Evolutionary conservation across 176 grass and related monocot genomes (phyloP).

Genomic region (Eremochloa ophiuroides): DNA sequence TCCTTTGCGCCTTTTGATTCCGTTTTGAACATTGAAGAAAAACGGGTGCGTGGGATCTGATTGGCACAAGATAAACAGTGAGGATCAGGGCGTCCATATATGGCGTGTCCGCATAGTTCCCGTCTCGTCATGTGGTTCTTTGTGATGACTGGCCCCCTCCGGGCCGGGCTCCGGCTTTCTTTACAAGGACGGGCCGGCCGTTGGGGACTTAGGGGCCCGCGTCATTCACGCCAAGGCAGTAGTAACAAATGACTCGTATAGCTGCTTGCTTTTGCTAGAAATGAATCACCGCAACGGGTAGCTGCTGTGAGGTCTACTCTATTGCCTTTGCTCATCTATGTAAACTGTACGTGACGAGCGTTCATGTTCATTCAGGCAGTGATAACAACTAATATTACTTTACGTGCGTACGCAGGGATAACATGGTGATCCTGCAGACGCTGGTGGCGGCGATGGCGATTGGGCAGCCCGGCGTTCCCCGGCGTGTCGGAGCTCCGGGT

Average conservation of each 20-base stretch:
- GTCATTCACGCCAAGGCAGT: background rate
- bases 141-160: background rate
- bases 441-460: slow-evolving; percentile 42
- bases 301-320: no score
- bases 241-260: no score
- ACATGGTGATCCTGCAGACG: slow-evolving; percentile 73
- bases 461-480: slow-evolving; percentile 29
- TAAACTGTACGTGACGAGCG: no score
- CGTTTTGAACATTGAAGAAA: background rate
- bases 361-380: no score
- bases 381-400: no score
- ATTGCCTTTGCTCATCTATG: no score
- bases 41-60: background rate
- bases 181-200: background rate
- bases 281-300: no score
- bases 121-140: no score
- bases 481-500: background rate
- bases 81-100: background rate
- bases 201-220: background rate
- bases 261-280: no score
- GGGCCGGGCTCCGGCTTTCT: background rate
- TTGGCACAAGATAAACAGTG: background rate
- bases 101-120: no score
- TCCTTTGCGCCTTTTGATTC: background rate
- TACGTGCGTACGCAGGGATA: slow-evolving; percentile 59